Percentiles rank a stretch among this genome's conserved stretches.
Conservation (phyloP, 2,329 filamentous ascomycete species). For the Claviceps sp. region DNA sequence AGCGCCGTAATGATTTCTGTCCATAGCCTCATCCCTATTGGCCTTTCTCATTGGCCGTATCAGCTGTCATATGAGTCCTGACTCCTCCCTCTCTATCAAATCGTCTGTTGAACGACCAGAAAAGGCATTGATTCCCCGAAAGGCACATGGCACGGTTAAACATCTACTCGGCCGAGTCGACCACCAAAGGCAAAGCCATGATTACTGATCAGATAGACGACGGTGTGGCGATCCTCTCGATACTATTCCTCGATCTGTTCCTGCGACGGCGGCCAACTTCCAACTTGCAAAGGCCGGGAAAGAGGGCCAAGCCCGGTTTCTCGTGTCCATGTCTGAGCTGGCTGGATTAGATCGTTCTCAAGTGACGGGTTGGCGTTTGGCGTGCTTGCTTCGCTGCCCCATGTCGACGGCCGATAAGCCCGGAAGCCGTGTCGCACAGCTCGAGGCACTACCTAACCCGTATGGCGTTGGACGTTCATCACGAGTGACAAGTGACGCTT, state of each 20-base stretch:
- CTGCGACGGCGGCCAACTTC: neutral
- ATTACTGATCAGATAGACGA: too few species aligned
- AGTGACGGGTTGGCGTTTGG: neutral
- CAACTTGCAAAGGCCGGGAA: neutral
- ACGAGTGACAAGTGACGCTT: neutral
- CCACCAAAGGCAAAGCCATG: too few species aligned
- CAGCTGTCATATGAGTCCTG: too few species aligned
- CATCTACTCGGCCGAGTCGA: too few species aligned
- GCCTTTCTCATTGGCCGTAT: neutral
- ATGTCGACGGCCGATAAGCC: constrained; percentile 1
- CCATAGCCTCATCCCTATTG: neutral
- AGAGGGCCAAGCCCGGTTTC: neutral
- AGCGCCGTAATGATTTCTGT: neutral
- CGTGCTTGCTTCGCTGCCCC: neutral
- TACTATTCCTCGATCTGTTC: neutral
- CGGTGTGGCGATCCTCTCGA: neutral
- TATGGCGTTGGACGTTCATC: neutral
- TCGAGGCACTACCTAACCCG: neutral
- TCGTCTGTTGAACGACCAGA: neutral
- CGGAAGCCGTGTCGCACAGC: neutral
- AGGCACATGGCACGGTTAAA: too few species aligned
- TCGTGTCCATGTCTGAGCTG: neutral
- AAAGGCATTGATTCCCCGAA: too few species aligned
- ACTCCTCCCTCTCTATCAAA: neutral
- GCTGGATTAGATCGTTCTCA: neutral